phyloP scores from a whole-genome alignment of 768 basidiomycete species.

The Boletus rubropictus region DNA sequence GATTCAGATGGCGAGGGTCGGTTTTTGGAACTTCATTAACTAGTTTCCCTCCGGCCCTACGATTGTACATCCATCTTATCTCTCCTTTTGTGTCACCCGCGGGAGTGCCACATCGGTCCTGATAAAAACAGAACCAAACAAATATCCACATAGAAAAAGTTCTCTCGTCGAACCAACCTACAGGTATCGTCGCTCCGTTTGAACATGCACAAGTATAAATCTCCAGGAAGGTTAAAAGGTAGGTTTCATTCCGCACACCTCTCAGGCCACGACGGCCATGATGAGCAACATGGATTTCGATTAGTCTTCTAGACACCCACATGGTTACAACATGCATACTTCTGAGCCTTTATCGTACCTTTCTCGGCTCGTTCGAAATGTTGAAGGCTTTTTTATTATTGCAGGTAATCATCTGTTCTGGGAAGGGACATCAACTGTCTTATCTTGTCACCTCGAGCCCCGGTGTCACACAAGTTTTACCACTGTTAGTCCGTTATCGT shows the following conservation, averaged over 20 bases:
- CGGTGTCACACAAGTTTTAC: conserved; percentile 1
- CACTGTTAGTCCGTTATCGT: conserved; percentile 1
- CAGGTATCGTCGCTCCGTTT: neutral
- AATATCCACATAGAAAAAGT: no score
- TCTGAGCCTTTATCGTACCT: conserved; percentile 16
- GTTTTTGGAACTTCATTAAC: neutral
- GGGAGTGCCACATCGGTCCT: neutral
- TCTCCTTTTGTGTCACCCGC: neutral
- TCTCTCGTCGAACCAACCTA: no score
- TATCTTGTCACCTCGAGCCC: neutral
- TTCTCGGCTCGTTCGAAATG: neutral
- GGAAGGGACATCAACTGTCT: neutral
- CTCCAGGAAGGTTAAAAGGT: conserved; percentile 5
- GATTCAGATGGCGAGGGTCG: neutral
- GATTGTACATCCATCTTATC: conserved; percentile 2
- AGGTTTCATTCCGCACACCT: neutral
- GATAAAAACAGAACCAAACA: conserved; percentile 16
- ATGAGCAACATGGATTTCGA: conserved; percentile 70
- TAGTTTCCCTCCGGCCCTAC: neutral
- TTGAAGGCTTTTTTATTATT: conserved; percentile 7
- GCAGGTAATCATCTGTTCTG: conserved; percentile 7
- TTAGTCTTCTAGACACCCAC: conserved; percentile 88
- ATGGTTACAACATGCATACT: conserved; percentile 55
- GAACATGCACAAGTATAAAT: neutral
- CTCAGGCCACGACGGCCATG: conserved; percentile 14